Base-by-base conservation (phyloP, 192 early-diverging fungal genomes). In the Coemansia sp. region DNA sequence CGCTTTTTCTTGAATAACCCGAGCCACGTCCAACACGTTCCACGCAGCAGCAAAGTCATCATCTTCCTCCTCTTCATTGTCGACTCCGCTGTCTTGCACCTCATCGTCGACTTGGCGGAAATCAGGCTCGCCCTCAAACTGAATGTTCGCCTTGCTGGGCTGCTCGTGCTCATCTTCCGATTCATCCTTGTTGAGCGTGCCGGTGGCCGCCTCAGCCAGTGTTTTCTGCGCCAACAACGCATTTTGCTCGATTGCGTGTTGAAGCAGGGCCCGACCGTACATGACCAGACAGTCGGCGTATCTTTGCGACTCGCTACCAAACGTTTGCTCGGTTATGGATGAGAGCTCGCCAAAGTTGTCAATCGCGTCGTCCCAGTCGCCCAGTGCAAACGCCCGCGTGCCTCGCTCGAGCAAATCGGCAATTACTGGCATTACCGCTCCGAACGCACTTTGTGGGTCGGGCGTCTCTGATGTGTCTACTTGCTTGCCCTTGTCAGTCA, bases 11-110 rank as follows among this genome's bases (percentile, higher is more conserved):
- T 90, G 93, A 5, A 93, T 89, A 3, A 94, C 79, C 23, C 94
- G 88, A n/a, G 92, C 91, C 22, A 92, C 64, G 60, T 93, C 92
- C 48, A 96, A 79, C 12, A 90, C 85, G 47, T 93, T 88, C 92
- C 92, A 94, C 1, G 94, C 94, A 6, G 89, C 76, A 19, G 85
- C 71, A 71, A 82, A 82, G 67, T 93, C 90, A 53, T 90, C 90
- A 10, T 75, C 73, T 6, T 74, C 72, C 5, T 79, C 82, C 22
- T 67, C 79, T 0, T 66, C 83, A 67, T 76, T 64, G 0, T 49
- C 72, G 2, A 72, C 69, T 25, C 62, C 66, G 22, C 62, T 55
- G 25, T 69, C 67, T 23, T 57, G 55, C 11, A 45, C 58, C 3
- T 27, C 39, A 5, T 43, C 51, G 35, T 81, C 78, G 43, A 81